Percentiles rank a stretch among this genome's conserved stretches.
phyloP scores from a whole-genome alignment of 768 basidiomycete genomes.

The Candolleomyces efflorescens region DNA sequence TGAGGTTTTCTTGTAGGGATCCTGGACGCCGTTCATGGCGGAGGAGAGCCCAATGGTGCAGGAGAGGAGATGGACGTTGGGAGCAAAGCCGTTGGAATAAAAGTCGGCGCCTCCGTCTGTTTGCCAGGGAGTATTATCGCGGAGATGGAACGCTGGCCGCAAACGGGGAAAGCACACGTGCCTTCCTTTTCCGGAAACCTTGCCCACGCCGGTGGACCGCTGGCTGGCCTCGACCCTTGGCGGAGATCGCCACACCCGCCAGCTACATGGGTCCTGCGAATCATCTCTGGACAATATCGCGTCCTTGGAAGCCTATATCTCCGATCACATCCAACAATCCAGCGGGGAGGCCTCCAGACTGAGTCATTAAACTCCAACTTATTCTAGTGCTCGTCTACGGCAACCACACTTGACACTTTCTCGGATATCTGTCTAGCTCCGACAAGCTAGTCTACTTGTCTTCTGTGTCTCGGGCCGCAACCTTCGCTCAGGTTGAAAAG shows the following conservation, averaged over 20 bases:
- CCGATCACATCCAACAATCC: background rate
- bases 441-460: too few species aligned
- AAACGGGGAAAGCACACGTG: background rate
- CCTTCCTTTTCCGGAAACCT: background rate
- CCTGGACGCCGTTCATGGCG: constrained; percentile 28
- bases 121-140: background rate
- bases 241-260: background rate
- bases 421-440: too few species aligned
- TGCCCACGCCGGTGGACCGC: background rate
- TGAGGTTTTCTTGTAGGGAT: constrained; percentile 37
- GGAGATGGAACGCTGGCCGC: background rate
- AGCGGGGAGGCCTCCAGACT: too few species aligned
- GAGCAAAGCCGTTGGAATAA: background rate
- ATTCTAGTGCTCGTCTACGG: too few species aligned
- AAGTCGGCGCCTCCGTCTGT: background rate
- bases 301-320: background rate
- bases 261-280: background rate
- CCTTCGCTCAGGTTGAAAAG: too few species aligned
- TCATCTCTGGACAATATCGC: background rate
- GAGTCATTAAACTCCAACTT: too few species aligned
- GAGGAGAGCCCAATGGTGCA: background rate
- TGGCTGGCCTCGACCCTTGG: background rate
- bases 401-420: too few species aligned
- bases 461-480: too few species aligned
- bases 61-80: background rate